Base-by-base conservation (phyloP, 345 rosid species). In the Acer saccharum region DNA sequence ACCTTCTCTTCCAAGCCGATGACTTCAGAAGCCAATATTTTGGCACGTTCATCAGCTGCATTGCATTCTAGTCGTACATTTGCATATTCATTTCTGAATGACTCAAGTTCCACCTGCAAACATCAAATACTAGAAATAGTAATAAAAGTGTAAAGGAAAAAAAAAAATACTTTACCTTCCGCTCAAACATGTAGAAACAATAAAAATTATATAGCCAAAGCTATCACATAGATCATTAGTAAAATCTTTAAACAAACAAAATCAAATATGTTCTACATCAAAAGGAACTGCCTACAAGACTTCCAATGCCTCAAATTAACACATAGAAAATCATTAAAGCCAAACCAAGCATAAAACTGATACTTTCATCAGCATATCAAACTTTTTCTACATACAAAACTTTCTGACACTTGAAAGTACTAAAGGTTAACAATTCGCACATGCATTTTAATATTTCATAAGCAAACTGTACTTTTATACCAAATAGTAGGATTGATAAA, bases 1-100 rank as follows among this genome's bases (percentile, higher is more conserved):
- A 96, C 99, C 98, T 97, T 97, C 87, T 97, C 99, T 88, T 97
- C 99, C 87, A 97, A 90, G 75, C 94, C 90, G 58, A 97, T 94
- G 77, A 94, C 99, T 88, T 97, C 99, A 68, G 98, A 88, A 79
- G 99, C 98, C 84, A 94, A 84, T 81, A 97, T 86, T 60, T 89
- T 92, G 52, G 98, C 92, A 25, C 98, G 92, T 80, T 93, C 98
- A 84, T 97, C 98, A 76, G 98, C 93, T 63, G 98, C 99, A 80
- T 73, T 87, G 76, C 98, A 93, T 80, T 97, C 98, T 50, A 97
- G 89, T 73, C 79, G 94, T 57, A 89, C 98, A 84, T 89, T 93
- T 63, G 88, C 78, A 72, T 83, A 94, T 86, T 90, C 97, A 79
- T 77, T 84, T 88, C 78, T 89, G 65, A 89, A 58, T 80, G 94